Percentiles rank a stretch among this genome's conserved stretches.
phyloP scores from a whole-genome alignment of 164 flowering plant genomes.

The Sedum album region DNA sequence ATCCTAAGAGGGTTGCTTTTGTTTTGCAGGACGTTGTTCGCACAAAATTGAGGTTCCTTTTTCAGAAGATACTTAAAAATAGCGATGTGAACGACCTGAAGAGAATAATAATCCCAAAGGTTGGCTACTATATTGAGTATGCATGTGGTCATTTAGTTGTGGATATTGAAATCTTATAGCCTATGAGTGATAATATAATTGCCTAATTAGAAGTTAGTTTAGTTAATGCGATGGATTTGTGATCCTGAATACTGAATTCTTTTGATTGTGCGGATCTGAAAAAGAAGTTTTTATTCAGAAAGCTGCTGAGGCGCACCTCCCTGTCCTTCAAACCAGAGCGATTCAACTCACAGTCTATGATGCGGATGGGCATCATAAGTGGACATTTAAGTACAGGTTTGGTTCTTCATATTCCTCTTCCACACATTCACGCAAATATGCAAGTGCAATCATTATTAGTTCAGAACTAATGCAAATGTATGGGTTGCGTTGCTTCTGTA shows the following conservation, averaged over 20 bases:
- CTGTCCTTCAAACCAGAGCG: background rate
- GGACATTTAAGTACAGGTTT: slow-evolving; percentile 7
- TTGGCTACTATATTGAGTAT: background rate
- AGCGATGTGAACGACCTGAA: slow-evolving; percentile 1
- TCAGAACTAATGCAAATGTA: background rate
- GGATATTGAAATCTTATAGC: too few relatives aligned
- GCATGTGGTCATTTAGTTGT: background rate
- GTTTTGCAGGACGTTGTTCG: slow-evolving; percentile 1
- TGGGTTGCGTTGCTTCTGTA: background rate
- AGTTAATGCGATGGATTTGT: background rate
- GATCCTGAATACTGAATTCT: background rate
- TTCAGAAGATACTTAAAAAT: slow-evolving; percentile 3
- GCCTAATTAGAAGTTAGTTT: too few relatives aligned
- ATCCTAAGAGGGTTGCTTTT: background rate
- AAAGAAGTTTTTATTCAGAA: background rate
- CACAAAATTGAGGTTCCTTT: background rate
- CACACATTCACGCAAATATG: background rate
- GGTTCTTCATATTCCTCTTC: background rate
- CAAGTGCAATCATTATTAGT: background rate
- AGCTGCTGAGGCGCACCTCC: slow-evolving; percentile 1
- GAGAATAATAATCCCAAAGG: slow-evolving; percentile 4
- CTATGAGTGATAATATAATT: too few relatives aligned
- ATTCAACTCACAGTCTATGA: background rate
- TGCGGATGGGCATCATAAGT: background rate
- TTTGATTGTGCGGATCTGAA: background rate